phyloP scores from a whole-genome alignment of 2,329 filamentous ascomycete genomes.

The Epichloe sylvatica region DNA sequence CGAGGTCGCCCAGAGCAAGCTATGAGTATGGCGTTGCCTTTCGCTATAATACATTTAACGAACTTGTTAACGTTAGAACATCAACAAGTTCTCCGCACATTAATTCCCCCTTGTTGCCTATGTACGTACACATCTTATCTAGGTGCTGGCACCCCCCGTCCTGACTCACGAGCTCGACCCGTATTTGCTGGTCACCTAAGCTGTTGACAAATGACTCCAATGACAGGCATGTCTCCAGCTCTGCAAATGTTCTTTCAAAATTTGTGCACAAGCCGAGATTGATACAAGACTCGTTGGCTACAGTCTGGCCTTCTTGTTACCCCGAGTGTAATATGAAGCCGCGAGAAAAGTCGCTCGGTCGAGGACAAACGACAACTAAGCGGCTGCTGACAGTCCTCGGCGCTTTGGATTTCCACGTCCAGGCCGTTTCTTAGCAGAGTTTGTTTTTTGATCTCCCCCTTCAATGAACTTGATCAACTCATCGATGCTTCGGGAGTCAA shows the following conservation, averaged over 20 bases:
- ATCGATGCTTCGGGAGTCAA: conserved; percentile 77
- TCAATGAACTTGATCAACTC: conserved; percentile 93
- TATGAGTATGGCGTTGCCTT: neutral
- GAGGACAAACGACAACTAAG: neutral
- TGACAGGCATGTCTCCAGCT: neutral
- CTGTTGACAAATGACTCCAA: neutral
- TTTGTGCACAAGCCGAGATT: neutral
- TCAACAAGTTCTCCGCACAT: neutral
- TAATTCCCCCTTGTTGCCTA: neutral
- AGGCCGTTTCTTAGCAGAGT: conserved; percentile 41
- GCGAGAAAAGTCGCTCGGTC: neutral
- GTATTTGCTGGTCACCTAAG: neutral
- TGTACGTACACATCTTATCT: neutral
- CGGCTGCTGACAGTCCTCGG: conserved; percentile 21
- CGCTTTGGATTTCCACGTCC: conserved; percentile 43
- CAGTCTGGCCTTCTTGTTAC: neutral
- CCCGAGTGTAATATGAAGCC: neutral
- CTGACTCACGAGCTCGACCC: neutral
- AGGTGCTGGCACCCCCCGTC: neutral
- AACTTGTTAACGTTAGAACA: neutral
- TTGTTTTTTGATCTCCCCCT: conserved; percentile 48
- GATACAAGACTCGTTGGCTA: neutral
- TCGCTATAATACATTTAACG: conserved; percentile 1
- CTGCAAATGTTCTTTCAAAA: neutral
- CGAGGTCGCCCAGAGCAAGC: no score